These are phyloP conservation scores for Podila minutissima DNA, from an alignment of 192 early-diverging fungal species.

Conservation along the genomic window DNA sequence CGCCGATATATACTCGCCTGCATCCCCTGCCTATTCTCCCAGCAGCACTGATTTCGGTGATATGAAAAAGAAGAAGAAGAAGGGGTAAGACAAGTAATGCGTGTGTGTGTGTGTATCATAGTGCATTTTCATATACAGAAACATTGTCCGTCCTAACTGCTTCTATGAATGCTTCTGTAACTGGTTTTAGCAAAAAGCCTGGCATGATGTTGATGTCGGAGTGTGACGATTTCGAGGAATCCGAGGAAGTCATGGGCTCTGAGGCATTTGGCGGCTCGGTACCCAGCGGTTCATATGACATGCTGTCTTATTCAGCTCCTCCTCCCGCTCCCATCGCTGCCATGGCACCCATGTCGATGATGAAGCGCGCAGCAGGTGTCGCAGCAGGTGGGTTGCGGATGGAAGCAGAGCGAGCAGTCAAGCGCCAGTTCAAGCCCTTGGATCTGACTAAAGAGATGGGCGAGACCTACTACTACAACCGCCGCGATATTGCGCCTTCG, in stretches of 20 bases:
- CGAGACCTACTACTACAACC: slow-evolving; percentile 49
- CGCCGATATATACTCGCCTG: not conserved
- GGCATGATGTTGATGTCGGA: no score
- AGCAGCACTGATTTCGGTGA: not conserved
- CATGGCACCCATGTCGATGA: not conserved
- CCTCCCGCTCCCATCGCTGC: not conserved
- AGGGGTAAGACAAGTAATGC: not conserved
- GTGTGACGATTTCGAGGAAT: no score
- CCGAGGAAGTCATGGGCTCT: slow-evolving; percentile 31
- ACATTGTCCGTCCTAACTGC: no score
- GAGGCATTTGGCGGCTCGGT: not conserved
- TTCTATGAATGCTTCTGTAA: no score
- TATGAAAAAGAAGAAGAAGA: slow-evolving; percentile 4
- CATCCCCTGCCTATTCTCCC: slow-evolving; percentile 8
- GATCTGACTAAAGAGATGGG: slow-evolving; percentile 49
- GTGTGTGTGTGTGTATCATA: not conserved
- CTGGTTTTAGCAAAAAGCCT: no score
- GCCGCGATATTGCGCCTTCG: slow-evolving; percentile 3
- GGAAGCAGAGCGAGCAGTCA: not conserved
- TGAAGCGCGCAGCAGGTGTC: not conserved
- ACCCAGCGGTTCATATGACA: not conserved
- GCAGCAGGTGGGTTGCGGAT: not conserved
- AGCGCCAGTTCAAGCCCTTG: slow-evolving; percentile 34
- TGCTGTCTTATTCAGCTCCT: not conserved
- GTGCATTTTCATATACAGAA: no score